Base-by-base conservation (phyloP, 345 rosid genomes). In the Salix purpurea region DNA sequence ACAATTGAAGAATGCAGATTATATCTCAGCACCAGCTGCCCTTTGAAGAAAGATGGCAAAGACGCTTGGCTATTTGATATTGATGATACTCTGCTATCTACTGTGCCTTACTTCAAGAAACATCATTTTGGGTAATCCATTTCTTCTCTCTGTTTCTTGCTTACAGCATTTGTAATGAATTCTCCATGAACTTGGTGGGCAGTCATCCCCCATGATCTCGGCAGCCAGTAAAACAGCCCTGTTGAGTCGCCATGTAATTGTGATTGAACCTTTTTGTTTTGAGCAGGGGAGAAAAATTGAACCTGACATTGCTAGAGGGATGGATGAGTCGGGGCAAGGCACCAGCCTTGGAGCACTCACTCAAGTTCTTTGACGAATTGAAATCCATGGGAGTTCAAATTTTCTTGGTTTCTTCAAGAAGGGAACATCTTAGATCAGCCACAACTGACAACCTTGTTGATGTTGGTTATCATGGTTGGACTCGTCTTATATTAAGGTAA, bases 341-440 rank as follows among this genome's bases (percentile, higher is more conserved):
- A 69, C 72, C 72, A 8, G 72, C 54, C 19, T 32, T 69, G 26
- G 72, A 69, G 7, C 72, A 69, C 32, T n/a, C 72, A 10, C 32
- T 69, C 30, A 69, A 46, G 34, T 46, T 69, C 72, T 69, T 69
- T 16, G 9, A 69, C 19, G 71, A 69, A 6, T n/a, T 69, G 7
- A 69, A 69, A 26, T n/a, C 34, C 34, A 44, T 0, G 10, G 56
- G 34, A 23, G 56, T 69, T 12, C 30, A 69, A 24, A 42, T 69
- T 54, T 9, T 69, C 21, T 24, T 69, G 56, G 34, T 69, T 44
- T 69, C 71, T 68, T 68, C 71, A 68, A 68, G 71, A 39, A 68
- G 32, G 21, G 52, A 68, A n/a, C 24, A 19, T 23, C 71, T 68
- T 14, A 68, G 71, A 40, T 68, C 71, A 37, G 71, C 71, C 50